Conservation (phyloP, 2,329 filamentous ascomycete genomes). For the Didymella pomorum region DNA sequence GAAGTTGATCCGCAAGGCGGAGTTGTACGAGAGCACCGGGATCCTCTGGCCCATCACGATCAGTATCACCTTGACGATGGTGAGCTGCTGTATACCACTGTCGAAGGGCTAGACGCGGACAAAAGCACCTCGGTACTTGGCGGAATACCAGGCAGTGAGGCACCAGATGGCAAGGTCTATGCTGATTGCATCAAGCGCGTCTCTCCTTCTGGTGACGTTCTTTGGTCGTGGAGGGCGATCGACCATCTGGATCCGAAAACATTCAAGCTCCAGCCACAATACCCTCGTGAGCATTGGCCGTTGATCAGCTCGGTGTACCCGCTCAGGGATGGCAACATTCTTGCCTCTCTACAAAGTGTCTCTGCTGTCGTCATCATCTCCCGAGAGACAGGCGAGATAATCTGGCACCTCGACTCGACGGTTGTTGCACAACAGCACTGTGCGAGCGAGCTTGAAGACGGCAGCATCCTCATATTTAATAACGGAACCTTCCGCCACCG, state of each 20-base stretch:
- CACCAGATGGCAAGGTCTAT: slow-evolving; percentile 49
- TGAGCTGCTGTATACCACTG: background rate
- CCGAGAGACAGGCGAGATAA: background rate
- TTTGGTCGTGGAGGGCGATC: background rate
- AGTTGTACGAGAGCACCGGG: background rate
- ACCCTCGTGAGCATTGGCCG: background rate
- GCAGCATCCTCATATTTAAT: background rate
- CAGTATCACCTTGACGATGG: background rate
- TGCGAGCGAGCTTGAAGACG: background rate
- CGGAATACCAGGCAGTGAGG: slow-evolving; percentile 54
- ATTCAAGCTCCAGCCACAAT: background rate
- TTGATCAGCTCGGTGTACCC: background rate
- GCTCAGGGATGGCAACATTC: background rate
- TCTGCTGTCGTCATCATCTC: background rate
- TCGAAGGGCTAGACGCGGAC: background rate
- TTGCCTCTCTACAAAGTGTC: background rate
- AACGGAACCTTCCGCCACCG: background rate
- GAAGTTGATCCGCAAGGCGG: background rate
- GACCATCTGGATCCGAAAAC: background rate
- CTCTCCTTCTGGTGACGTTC: background rate
- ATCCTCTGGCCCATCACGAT: background rate
- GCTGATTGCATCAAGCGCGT: slow-evolving; percentile 54
- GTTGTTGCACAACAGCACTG: background rate
- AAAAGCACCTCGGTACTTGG: slow-evolving; percentile 49
- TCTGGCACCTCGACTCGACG: background rate